phyloP scores from a whole-genome alignment of 2,329 filamentous ascomycete species.

The Neurospora sp. region DNA sequence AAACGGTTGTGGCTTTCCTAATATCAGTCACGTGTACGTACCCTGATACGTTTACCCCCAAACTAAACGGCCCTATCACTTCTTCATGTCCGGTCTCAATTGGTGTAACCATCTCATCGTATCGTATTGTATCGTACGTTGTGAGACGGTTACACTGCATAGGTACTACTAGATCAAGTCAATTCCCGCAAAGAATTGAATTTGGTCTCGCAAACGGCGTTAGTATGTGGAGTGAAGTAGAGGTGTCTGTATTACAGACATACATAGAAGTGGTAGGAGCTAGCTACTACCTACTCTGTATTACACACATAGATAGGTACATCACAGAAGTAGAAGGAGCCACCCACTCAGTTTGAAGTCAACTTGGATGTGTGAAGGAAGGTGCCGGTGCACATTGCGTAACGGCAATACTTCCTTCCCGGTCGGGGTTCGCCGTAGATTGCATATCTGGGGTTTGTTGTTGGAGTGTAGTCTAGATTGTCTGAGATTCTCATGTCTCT shows the following conservation, averaged over 20 bases:
- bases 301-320: not conserved
- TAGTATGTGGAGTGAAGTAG: too few relatives aligned
- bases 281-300: too few relatives aligned
- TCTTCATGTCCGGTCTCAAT: not conserved
- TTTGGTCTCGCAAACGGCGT: not conserved
- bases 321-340: not conserved
- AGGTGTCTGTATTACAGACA: too few relatives aligned
- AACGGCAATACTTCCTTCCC: not conserved
- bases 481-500: not conserved
- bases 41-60: not conserved
- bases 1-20: not conserved
- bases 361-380: not conserved
- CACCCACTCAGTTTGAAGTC: not conserved
- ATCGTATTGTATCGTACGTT: not conserved
- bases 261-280: not conserved
- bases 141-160: not conserved
- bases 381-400: not conserved
- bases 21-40: not conserved
- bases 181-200: not conserved
- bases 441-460: not conserved
- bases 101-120: not conserved
- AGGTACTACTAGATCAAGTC: not conserved
- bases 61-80: not conserved
- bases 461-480: not conserved
- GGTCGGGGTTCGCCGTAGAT: not conserved